phyloP scores from a whole-genome alignment of 2,329 filamentous ascomycete species.

The Capronia americana region DNA sequence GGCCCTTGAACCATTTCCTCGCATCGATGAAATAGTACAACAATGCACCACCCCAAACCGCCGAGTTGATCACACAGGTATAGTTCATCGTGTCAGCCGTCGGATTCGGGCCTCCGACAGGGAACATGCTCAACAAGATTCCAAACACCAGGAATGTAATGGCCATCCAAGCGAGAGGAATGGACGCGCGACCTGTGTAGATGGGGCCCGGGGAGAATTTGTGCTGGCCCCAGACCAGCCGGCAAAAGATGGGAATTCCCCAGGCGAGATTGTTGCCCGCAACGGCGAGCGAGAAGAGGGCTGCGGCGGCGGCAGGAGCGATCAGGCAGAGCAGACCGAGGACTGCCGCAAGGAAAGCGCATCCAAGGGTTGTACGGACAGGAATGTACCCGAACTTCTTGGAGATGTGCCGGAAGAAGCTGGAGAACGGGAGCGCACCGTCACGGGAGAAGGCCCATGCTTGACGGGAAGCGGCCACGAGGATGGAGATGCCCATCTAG shows the following conservation, averaged over 20 bases:
- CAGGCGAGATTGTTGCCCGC: conserved; percentile 68
- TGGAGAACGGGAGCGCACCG: conserved; percentile 65
- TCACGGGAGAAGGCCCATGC: conserved; percentile 69
- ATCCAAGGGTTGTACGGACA: conserved; percentile 62
- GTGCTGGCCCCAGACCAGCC: conserved; percentile 63
- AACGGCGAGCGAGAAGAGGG: conserved; percentile 65
- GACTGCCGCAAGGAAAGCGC: conserved; percentile 58
- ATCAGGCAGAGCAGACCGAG: conserved; percentile 66
- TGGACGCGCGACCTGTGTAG: conserved; percentile 62
- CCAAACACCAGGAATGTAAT: conserved; percentile 63
- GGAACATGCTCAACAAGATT: conserved; percentile 65
- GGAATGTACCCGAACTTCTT: conserved; percentile 64
- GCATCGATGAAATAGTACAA: conserved; percentile 64
- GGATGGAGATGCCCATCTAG: conserved; percentile 41
- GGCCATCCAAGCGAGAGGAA: conserved; percentile 60
- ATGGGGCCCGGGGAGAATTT: conserved; percentile 66
- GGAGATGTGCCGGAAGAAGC: conserved; percentile 63
- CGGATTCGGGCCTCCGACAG: conserved; percentile 61
- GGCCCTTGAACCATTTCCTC: conserved; percentile 66
- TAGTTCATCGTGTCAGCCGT: conserved; percentile 65
- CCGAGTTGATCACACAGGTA: conserved; percentile 66
- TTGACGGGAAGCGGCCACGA: conserved; percentile 66
- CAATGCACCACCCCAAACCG: conserved; percentile 64
- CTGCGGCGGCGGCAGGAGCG: conserved; percentile 62
- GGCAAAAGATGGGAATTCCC: conserved; percentile 64